A percentile compares a stretch with the other conserved stretches of the same genome.
Conservation (phyloP, 2,329 filamentous ascomycete species). For the Phialophora macrospora region DNA sequence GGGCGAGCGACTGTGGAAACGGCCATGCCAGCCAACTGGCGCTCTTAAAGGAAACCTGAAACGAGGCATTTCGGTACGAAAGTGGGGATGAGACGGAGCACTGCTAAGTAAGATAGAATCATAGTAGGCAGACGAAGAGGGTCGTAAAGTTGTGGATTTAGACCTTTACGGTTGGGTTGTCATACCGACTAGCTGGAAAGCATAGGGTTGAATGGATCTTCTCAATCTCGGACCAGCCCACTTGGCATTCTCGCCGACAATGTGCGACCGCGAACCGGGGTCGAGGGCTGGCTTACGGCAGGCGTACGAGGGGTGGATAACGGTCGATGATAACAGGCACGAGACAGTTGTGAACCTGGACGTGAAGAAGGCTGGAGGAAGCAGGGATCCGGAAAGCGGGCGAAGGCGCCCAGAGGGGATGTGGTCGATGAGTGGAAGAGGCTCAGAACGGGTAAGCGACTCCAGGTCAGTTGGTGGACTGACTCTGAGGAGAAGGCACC, state of each 20-base stretch:
- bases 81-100: conserved; percentile 17
- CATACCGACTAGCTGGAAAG: conserved; percentile 10
- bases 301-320: background rate
- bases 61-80: conserved; percentile 14
- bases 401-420: background rate
- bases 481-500: background rate
- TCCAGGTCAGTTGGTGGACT: background rate
- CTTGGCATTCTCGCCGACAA: conserved; percentile 10
- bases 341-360: background rate
- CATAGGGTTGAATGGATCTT: conserved; percentile 10
- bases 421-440: background rate
- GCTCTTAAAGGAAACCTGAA: conserved; percentile 10
- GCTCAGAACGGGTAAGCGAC: background rate
- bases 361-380: background rate
- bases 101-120: conserved; percentile 11
- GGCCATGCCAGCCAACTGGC: background rate
- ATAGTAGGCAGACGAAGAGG: conserved; percentile 6
- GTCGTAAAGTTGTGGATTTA: conserved; percentile 10
- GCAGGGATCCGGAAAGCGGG: background rate
- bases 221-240: conserved; percentile 15
- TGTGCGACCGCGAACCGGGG: conserved; percentile 8
- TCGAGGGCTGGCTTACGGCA: background rate
- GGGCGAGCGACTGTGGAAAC: background rate
- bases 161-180: conserved; percentile 14
- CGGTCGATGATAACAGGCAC: background rate